Percentiles rank a stretch among this genome's conserved stretches.
Evolutionary conservation across 2,329 filamentous ascomycete species (phyloP).

Genomic region (Rutstroemia sp.): DNA sequence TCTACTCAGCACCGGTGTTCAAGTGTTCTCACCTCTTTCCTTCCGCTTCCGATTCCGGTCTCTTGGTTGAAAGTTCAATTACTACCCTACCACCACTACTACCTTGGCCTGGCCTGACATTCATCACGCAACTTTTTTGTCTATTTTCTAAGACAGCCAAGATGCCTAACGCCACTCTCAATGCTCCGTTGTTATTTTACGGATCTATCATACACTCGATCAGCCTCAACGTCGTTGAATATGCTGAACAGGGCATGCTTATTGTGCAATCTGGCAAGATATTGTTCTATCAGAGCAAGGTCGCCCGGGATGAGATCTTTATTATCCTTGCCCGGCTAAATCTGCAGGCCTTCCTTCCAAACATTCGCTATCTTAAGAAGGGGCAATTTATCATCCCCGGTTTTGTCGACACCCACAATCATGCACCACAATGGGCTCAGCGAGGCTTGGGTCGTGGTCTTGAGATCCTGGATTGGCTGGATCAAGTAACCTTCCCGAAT

Average conservation of each 20-base stretch:
- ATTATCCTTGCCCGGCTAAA: neutral
- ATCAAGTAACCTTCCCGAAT: conserved; percentile 55
- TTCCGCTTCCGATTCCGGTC: too few species aligned
- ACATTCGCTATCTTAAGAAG: conserved; percentile 2
- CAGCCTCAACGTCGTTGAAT: conserved; percentile 3
- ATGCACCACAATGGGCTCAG: conserved; percentile 52
- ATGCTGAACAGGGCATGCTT: conserved; percentile 8
- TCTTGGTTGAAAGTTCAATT: too few species aligned
- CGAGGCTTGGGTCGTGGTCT: conserved; percentile 23
- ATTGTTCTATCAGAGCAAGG: neutral
- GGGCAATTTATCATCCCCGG: conserved; percentile 47
- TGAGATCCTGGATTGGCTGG: conserved; percentile 50
- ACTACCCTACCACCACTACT: too few species aligned
- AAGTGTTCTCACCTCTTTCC: too few species aligned
- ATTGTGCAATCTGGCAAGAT: conserved; percentile 9
- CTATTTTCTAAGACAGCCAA: neutral
- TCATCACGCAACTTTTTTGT: too few species aligned
- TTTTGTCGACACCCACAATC: conserved; percentile 61
- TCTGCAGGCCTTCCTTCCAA: neutral
- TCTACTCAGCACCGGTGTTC: too few species aligned
- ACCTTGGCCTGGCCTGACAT: too few species aligned
- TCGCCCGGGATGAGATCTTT: neutral
- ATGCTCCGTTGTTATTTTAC: conserved; percentile 4
- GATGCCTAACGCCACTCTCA: conserved; percentile 1
- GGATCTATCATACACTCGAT: conserved; percentile 12